Conservation (phyloP, 192 early-diverging fungal species). For the Coemansia sp. region DNA sequence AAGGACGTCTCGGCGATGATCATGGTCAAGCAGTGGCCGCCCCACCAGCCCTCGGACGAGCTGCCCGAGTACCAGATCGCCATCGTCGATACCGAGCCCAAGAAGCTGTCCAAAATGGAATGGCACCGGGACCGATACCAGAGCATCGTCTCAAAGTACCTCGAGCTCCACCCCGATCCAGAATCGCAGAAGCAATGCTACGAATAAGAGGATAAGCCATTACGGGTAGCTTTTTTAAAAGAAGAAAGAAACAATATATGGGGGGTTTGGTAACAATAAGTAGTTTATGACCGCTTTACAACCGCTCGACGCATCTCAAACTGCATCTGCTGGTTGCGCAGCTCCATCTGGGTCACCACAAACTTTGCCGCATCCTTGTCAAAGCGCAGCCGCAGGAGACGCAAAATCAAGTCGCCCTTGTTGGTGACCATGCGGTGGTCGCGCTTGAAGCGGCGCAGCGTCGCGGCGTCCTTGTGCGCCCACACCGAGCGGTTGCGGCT, state of each 20-base stretch:
- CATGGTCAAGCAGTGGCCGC: slow-evolving; percentile 17
- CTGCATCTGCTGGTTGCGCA: slow-evolving; percentile 47
- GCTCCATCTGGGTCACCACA: slow-evolving; percentile 43
- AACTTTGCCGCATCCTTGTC: slow-evolving; percentile 48
- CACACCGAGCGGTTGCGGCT: slow-evolving; percentile 51
- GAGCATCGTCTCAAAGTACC: slow-evolving; percentile 55
- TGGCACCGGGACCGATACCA: slow-evolving; percentile 55
- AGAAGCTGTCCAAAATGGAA: slow-evolving; percentile 59
- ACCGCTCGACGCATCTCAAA: slow-evolving; percentile 45
- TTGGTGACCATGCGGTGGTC: slow-evolving; percentile 46
- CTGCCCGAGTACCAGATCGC: slow-evolving; percentile 41
- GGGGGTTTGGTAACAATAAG: no score
- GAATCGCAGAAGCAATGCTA: slow-evolving; percentile 14
- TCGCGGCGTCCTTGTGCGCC: slow-evolving; percentile 51
- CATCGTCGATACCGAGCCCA: slow-evolving; percentile 73
- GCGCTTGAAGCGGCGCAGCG: slow-evolving; percentile 24
- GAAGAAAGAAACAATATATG: background rate
- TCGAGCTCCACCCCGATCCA: slow-evolving; percentile 16
- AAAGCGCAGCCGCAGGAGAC: slow-evolving; percentile 44
- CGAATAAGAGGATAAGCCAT: slow-evolving; percentile 12
- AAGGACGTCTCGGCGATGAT: no score
- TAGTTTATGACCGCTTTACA: background rate
- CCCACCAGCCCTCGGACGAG: background rate
- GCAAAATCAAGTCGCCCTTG: slow-evolving; percentile 47
- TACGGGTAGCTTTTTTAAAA: background rate